Percentiles rank a stretch among this genome's conserved stretches.
These are phyloP conservation scores for Candida glaebosa DNA, from an alignment of 805 yeast genomes.

Conservation along the genomic window DNA sequence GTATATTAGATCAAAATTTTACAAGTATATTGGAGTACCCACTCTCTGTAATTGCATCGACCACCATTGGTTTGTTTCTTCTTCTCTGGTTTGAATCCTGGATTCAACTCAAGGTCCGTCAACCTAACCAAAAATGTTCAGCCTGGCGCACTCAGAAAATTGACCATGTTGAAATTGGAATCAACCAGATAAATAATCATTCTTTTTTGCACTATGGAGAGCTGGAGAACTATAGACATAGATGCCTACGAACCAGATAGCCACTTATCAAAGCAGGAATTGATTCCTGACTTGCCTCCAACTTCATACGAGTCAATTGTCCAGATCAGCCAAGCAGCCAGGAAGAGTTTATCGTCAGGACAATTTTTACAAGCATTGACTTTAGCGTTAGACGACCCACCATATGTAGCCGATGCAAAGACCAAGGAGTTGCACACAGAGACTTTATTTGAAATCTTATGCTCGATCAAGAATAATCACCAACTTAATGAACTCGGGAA, in stretches of 20 bases:
- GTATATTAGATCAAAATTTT: too few relatives aligned
- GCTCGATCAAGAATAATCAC: conserved; percentile 50
- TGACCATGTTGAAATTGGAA: too few relatives aligned
- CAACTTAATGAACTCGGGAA: conserved; percentile 61
- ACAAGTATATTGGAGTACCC: too few relatives aligned
- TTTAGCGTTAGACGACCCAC: conserved; percentile 66
- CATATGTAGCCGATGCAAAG: conserved; percentile 69
- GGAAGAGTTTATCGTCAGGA: conserved; percentile 66
- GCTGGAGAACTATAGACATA: conserved; percentile 93
- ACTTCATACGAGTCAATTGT: conserved; percentile 48
- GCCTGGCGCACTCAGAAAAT: not conserved
- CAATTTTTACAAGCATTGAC: conserved; percentile 65
- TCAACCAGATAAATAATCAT: too few relatives aligned
- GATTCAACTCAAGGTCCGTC: too few relatives aligned
- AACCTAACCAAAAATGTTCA: too few relatives aligned
- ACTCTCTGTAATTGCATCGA: too few relatives aligned
- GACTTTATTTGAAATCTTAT: conserved; percentile 65
- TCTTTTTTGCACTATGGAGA: conserved; percentile 50
- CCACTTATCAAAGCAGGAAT: conserved; percentile 59
- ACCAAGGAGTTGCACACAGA: conserved; percentile 45
- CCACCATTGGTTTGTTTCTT: too few relatives aligned
- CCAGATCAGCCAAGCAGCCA: conserved; percentile 52
- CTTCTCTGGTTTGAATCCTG: too few relatives aligned
- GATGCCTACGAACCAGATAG: conserved; percentile 87
- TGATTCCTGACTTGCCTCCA: conserved; percentile 52